These are phyloP conservation scores for Miscanthus lutarioriparius DNA, from an alignment of 176 grass and related monocot species.

Conservation along the genomic window DNA sequence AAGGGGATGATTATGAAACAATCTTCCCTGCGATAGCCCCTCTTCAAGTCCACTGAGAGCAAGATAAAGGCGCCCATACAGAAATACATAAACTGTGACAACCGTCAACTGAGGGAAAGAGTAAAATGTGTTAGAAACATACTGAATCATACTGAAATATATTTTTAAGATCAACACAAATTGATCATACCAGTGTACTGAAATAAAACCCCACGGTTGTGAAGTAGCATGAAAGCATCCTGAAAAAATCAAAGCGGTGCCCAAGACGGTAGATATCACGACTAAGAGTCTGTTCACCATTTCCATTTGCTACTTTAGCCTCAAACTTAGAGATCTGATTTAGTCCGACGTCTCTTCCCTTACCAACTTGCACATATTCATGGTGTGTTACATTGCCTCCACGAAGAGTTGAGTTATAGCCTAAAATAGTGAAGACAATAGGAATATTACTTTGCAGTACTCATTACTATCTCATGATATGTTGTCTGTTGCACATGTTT, in stretches of 20 bases:
- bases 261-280: slow-evolving; percentile 93
- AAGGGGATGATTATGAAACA: slow-evolving; percentile 80
- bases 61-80: slow-evolving; percentile 95
- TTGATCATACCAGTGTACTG: slow-evolving; percentile 72
- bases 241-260: slow-evolving; percentile 94
- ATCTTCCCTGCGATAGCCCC: slow-evolving; percentile 65
- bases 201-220: slow-evolving; percentile 92
- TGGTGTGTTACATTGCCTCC: slow-evolving; percentile 91
- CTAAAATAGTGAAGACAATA: slow-evolving; percentile 40
- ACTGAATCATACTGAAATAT: background rate
- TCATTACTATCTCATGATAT: slow-evolving; percentile 12
- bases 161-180: slow-evolving; percentile 21
- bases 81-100: slow-evolving; percentile 86
- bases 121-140: slow-evolving; percentile 24
- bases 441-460: background rate
- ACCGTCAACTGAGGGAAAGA: slow-evolving; percentile 71
- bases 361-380: slow-evolving; percentile 95
- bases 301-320: slow-evolving; percentile 94
- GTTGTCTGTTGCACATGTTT: background rate
- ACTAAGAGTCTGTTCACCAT: slow-evolving; percentile 88
- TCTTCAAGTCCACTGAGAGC: slow-evolving; percentile 94
- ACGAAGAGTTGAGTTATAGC: slow-evolving; percentile 90
- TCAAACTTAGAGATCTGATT: slow-evolving; percentile 95
- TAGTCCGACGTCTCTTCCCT: slow-evolving; percentile 90
- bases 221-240: slow-evolving; percentile 97